Evolutionary conservation across 2,329 filamentous ascomycete species (phyloP), one percentile per base, ranked within the genome.

Genomic region (Aspergillus fijiensis): DNA sequence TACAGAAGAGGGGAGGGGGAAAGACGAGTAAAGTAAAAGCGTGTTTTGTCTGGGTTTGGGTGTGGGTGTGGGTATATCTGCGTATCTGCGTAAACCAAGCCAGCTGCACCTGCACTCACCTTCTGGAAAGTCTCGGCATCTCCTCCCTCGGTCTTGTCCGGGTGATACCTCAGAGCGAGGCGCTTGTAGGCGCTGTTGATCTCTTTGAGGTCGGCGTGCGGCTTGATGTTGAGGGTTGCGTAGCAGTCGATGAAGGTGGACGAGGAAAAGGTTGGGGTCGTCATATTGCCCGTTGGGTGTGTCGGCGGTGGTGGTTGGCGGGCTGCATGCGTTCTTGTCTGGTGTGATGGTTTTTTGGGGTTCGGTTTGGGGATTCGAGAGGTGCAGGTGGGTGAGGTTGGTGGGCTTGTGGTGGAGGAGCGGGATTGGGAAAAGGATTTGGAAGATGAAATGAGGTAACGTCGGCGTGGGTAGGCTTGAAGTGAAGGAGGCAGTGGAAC

Each of bases 141-240:
- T 39, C 60, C 58, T 4, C 58, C 55, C 21, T 64, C 65, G 45
- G 63, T 57, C 59, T 76, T 76, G 63, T 76, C 74, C 2, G 74
- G 74, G 50, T 76, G 73, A 53, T 68, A 60, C 50, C 70, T 71
- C 27, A 77, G 60, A 7, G 72, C 72, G n/a, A 76, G 68, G 45
- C 57, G 67, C 42, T 72, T 75, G 63, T 74, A 77, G 3, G 73
- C 69, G 29, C 62, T 63, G 53, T 73, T 74, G 59, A 76, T 75
- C 6, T 74, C 72, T 35, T 70, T 68, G 42, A 66, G 31, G 2
- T 63, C 64, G n/a, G 72, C 68, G 47, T 71, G 25, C 9, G 39
- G 57, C 3, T 61, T 10, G n/a, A 75, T 64, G 1, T 67, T 69
- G 9, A 76, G 65, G 33, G 68, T 58, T 6, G 65, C 59, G 49